Conservation (phyloP, 2,329 filamentous ascomycete species). For the Neonectria faginata region DNA sequence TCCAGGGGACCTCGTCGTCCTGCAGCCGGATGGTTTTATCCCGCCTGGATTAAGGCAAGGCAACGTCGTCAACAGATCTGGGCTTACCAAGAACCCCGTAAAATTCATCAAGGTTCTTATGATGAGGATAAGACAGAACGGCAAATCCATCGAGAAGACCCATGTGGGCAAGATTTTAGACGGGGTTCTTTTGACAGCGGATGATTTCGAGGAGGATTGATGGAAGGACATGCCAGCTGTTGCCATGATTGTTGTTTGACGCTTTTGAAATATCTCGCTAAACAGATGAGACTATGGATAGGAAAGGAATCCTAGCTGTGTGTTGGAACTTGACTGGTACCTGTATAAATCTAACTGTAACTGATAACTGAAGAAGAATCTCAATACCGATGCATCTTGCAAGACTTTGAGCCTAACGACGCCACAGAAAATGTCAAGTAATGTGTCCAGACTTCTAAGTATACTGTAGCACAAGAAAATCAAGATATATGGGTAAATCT, state of each 20-base stretch:
- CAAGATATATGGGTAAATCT: background rate
- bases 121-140: slow-evolving; percentile 52
- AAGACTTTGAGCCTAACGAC: background rate
- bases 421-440: no score
- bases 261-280: background rate
- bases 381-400: background rate
- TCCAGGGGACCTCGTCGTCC: slow-evolving; percentile 37
- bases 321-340: background rate
- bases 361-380: background rate
- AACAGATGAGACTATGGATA: background rate
- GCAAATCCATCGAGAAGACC: slow-evolving; percentile 54
- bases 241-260: background rate
- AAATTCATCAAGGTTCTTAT: slow-evolving; percentile 53
- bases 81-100: slow-evolving; percentile 51
- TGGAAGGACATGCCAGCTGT: background rate
- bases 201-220: slow-evolving; percentile 33
- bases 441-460: no score
- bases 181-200: slow-evolving; percentile 42
- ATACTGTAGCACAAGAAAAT: background rate
- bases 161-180: slow-evolving; percentile 55
- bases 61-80: slow-evolving; percentile 33
- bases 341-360: background rate
- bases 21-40: slow-evolving; percentile 51
- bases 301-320: background rate
- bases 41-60: slow-evolving; percentile 19